Base-by-base conservation (phyloP, 345 rosid species). In the Populus simonii region DNA sequence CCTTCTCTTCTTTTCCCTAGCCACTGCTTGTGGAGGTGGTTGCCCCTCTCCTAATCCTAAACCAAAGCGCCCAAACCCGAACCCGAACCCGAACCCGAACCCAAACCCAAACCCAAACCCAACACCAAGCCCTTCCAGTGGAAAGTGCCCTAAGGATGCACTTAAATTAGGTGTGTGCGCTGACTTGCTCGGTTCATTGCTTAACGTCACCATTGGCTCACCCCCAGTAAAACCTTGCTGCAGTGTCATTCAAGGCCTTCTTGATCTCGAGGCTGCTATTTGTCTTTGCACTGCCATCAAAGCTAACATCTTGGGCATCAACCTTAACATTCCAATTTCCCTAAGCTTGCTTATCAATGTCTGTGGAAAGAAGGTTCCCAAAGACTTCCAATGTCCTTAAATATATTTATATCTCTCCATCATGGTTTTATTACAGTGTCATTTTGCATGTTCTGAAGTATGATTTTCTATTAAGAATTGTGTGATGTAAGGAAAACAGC, bases 231-330 rank as follows among this genome's bases (percentile, higher is more conserved):
- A 76, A 72, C 91, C 89, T 43, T 88, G 91, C 81, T 88, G 91
- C 76, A 72, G 80, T 75, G 85, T 88, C 70, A 66, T 88, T 47
- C 71, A 82, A 71, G 89, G 88, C 63, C 89, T 88, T 5, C 87
- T 82, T 47, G 87, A 88, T 80, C 81, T 86, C 66, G 91, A 88
- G 73, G 89, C 91, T 27, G 89, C 91, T 47, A 78, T 82, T 51
- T 88, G 91, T 80, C 91, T 88, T 45, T 88, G 91, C 83, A 88
- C 89, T 3, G 89, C 89, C 38, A 82, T 88, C 49, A 86, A 80
- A 84, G 89, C 86, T 66, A 86, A 83, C 74, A 22, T 88, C 74
- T 79, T 88, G 77, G 91, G 91, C 31, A 83, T 88, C 78, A 83
- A 85, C 83, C 84, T 88, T 45, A 85, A 88, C 77, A 31, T 88